phyloP scores from a whole-genome alignment of 306 rosid species.

The Vigna unguiculata region DNA sequence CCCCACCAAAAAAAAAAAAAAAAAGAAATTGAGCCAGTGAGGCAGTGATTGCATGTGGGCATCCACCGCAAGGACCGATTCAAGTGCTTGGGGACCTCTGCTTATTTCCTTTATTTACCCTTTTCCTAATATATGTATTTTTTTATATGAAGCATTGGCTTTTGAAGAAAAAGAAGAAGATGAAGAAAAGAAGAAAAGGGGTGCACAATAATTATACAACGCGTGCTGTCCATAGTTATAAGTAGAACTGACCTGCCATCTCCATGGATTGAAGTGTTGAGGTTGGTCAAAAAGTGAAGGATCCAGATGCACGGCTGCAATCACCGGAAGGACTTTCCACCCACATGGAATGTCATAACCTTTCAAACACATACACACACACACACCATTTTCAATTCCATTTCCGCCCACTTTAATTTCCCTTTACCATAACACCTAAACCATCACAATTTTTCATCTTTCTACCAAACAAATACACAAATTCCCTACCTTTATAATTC shows the following conservation, averaged over 20 bases:
- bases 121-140: background rate
- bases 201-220: constrained; percentile 48
- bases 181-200: background rate
- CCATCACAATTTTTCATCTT: background rate
- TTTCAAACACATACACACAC: constrained; percentile 51
- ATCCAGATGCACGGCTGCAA: constrained; percentile 96
- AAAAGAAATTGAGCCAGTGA: constrained; percentile 34
- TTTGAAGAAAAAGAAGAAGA: constrained; percentile 12
- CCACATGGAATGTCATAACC: constrained; percentile 99
- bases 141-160: constrained; percentile 29
- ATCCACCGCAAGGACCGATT: constrained; percentile 53
- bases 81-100: constrained; percentile 63
- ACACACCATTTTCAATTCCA: constrained; percentile 29
- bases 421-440: constrained; percentile 21
- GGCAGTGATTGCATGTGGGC: constrained; percentile 53
- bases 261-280: constrained; percentile 96
- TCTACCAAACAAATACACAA: background rate
- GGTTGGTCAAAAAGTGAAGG: constrained; percentile 93
- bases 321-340: constrained; percentile 99
- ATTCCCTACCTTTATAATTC: constrained; percentile 72
- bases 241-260: constrained; percentile 90
- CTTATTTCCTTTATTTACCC: constrained; percentile 20
- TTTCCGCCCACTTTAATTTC: constrained; percentile 27
- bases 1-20: background rate
- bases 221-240: constrained; percentile 47